Evolutionary conservation across 495 filamentous ascomycete species (phyloP).

Genomic region (Hyaloscypha bicolor): DNA sequence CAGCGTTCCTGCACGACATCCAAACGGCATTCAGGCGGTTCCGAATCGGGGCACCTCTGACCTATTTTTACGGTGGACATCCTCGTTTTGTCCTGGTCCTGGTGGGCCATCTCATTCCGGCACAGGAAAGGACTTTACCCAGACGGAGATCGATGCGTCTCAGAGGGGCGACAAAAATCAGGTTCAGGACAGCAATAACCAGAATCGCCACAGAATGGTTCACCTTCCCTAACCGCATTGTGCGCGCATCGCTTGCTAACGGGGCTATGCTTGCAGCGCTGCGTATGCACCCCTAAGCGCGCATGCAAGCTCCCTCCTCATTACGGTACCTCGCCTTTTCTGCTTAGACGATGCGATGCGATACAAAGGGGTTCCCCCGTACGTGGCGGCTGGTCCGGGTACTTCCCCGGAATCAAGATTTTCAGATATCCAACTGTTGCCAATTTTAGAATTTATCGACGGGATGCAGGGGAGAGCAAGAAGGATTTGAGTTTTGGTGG

Average conservation of each 20-base stretch:
- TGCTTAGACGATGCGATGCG: too few relatives aligned
- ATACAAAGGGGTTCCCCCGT: background rate
- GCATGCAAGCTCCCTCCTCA: background rate
- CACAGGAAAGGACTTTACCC: background rate
- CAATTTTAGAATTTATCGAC: too few relatives aligned
- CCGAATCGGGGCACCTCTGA: background rate
- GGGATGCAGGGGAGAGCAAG: too few relatives aligned
- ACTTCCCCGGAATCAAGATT: too few relatives aligned
- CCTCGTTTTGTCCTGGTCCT: background rate
- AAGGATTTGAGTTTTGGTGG: too few relatives aligned
- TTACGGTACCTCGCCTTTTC: too few relatives aligned
- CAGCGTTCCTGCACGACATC: constrained; percentile 14
- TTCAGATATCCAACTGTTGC: too few relatives aligned
- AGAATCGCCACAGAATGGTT: background rate
- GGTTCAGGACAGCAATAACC: too few relatives aligned
- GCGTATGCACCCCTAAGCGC: constrained; percentile 28
- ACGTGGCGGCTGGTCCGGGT: too few relatives aligned
- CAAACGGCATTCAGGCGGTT: background rate
- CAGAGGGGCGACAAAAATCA: too few relatives aligned
- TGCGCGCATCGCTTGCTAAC: background rate
- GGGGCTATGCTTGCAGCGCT: background rate
- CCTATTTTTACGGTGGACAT: background rate
- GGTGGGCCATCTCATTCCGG: too few relatives aligned
- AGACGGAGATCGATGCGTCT: too few relatives aligned
- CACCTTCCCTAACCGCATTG: background rate